Percentiles rank a stretch among this genome's conserved stretches.
Evolutionary conservation across 2,329 filamentous ascomycete genomes (phyloP).

Genomic region (Trichoderma afroharzianum): DNA sequence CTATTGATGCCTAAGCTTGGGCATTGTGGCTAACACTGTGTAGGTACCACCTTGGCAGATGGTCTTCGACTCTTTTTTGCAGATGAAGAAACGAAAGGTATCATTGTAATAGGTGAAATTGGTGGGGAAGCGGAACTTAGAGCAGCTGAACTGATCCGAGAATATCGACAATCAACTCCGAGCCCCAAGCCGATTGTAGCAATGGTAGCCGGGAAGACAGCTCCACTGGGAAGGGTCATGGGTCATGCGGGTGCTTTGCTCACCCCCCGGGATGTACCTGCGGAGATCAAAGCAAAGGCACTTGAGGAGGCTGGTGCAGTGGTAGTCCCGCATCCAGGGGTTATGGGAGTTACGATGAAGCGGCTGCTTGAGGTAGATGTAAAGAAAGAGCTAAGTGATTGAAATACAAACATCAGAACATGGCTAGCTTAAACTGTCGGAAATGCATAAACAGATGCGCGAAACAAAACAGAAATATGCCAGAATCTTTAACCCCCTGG

Average conservation of each 20-base stretch:
- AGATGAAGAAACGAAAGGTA: constrained; percentile 65
- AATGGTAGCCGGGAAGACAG: constrained; percentile 62
- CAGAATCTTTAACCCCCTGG: background rate
- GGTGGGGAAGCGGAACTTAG: constrained; percentile 67
- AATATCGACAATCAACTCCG: constrained; percentile 54
- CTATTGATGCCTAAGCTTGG: background rate
- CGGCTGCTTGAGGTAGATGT: constrained; percentile 24
- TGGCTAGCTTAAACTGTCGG: background rate
- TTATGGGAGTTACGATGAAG: constrained; percentile 36
- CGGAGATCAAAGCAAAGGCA: constrained; percentile 32
- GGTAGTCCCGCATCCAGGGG: constrained; percentile 37
- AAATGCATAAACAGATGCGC: background rate
- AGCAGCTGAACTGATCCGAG: constrained; percentile 66
- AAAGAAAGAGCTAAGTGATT: background rate
- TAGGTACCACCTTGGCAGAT: constrained; percentile 66
- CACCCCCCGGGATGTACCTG: constrained; percentile 30
- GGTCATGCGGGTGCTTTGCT: constrained; percentile 67
- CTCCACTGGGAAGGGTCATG: constrained; percentile 61
- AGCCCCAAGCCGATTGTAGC: constrained; percentile 64
- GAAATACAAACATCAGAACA: background rate
- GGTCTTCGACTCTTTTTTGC: constrained; percentile 64
- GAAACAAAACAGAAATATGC: background rate
- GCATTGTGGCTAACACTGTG: background rate
- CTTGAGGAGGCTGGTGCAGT: constrained; percentile 35
- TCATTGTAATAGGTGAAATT: constrained; percentile 69